phyloP scores from a whole-genome alignment of 768 basidiomycete species.

The Rhodotorula taiwanensis region DNA sequence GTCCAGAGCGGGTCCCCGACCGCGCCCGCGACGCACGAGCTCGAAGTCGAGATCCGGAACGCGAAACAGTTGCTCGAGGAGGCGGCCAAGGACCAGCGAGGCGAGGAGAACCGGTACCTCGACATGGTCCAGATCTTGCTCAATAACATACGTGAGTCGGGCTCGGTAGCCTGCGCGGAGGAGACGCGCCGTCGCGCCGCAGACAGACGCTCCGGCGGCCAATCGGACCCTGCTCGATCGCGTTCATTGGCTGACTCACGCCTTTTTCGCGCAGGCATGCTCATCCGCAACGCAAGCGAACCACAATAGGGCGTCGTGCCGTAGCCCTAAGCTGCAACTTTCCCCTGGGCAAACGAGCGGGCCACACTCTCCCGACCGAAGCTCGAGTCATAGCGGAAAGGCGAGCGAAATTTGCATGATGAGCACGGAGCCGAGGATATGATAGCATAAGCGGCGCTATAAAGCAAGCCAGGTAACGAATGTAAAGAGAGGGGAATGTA shows the following conservation, averaged over 20 bases:
- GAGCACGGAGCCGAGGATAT: too few species aligned
- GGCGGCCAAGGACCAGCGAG: slow-evolving; percentile 58
- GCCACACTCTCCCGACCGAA: too few species aligned
- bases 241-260: too few species aligned
- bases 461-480: too few species aligned
- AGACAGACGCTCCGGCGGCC: too few species aligned
- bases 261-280: slow-evolving; percentile 15
- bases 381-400: too few species aligned
- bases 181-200: too few species aligned
- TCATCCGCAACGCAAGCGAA: slow-evolving; percentile 33
- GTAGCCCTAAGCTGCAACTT: background rate
- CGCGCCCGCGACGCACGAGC: slow-evolving; percentile 57
- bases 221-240: too few species aligned
- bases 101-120: slow-evolving; percentile 68
- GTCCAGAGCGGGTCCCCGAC: slow-evolving; percentile 47
- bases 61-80: slow-evolving; percentile 64
- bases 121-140: slow-evolving; percentile 87
- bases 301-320: slow-evolving; percentile 11
- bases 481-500: too few species aligned
- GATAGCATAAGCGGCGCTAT: too few species aligned
- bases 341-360: background rate
- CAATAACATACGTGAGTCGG: slow-evolving; percentile 64
- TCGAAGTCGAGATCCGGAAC: slow-evolving; percentile 76
- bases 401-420: too few species aligned
- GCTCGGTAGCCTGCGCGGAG: background rate